A percentile compares a stretch with the other conserved stretches of the same genome.
Evolutionary conservation across 2,329 filamentous ascomycete species (phyloP).

Genomic region (Colletotrichum nymphaeae): DNA sequence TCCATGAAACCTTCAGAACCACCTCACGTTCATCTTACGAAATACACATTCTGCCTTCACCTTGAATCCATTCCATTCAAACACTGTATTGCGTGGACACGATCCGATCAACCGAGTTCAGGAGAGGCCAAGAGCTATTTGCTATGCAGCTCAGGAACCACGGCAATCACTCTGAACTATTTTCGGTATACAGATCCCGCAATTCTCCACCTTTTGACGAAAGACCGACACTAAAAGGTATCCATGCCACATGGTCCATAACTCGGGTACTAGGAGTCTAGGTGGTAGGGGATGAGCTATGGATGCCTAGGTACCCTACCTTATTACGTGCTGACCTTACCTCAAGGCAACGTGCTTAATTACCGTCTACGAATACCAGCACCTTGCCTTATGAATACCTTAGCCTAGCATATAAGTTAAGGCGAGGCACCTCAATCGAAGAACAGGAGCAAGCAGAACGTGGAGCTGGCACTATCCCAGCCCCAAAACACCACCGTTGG

Average conservation of each 20-base stretch:
- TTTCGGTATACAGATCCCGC: slow-evolving; percentile 4
- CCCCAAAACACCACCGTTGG: slow-evolving; percentile 26
- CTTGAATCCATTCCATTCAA: slow-evolving; percentile 9
- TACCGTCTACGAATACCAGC: not conserved
- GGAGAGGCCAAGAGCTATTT: not conserved
- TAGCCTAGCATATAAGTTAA: too few species aligned
- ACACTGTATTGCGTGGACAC: slow-evolving; percentile 12
- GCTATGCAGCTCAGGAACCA: slow-evolving; percentile 12
- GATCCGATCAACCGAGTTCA: slow-evolving; percentile 9
- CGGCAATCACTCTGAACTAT: not conserved
- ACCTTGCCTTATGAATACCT: too few species aligned
- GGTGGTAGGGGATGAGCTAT: not conserved
- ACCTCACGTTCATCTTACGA: not conserved
- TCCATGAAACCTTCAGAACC: not conserved
- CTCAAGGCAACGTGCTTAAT: not conserved
- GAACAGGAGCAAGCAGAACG: not conserved
- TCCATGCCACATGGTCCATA: not conserved
- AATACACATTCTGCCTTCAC: not conserved
- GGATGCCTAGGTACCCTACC: not conserved
- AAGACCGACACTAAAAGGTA: not conserved
- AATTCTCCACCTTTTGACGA: not conserved
- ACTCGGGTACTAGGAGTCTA: not conserved
- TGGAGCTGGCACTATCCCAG: slow-evolving; percentile 22
- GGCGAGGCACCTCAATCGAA: not conserved
- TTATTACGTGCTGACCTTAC: not conserved